Evolutionary conservation across 2,329 filamentous ascomycete species (phyloP), one percentile per base, ranked within the genome.

Genomic region (Neocucurbitaria cava): DNA sequence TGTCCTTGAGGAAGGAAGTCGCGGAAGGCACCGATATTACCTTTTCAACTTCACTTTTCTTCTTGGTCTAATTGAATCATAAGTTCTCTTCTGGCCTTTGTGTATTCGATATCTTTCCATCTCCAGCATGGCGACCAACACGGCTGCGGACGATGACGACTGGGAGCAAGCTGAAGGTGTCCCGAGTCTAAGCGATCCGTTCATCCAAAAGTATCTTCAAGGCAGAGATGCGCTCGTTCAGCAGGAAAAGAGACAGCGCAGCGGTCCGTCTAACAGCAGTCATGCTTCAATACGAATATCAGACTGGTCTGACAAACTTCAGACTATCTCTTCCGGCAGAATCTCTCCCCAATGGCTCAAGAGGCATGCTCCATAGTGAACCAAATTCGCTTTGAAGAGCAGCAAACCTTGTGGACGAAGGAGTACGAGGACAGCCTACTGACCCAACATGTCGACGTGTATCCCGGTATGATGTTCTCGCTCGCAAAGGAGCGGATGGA

Each of bases 401-500:
- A 88, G 67, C 80, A 83, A 47, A 88, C 86, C 2, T 79, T 94
- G 55, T 96, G 92, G 93, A 92, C 88, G 9, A 81, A 85, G 28
- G 83, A 86, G 41, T 85, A 89, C 45, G 89, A 94, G 66, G 87
- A 93, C 68, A 82, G 82, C 40, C 79, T 92, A 3, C 87, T 88
- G 3, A 83, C 85, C 59, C 78, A 85, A 51, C 81, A 86, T 64
- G 83, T 86, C 56, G 85, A 87, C 62, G 79, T 94, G 46, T 91
- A 90, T 71, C 92, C 92, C 0, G 93, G 93, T 10, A 96, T 96
- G 89, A 95, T 96, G 90, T 97, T 96, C 77, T 88, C 85, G 31
- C 82, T 94, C 31, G 92, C 92, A 64, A 94, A 92, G 75, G 85
- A 87, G n/a, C 86, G 87, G 33, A 96, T 96, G 86, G 91, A 96